Conservation (phyloP, 2,329 filamentous ascomycete genomes). For the Aspergillus calidoustus region DNA sequence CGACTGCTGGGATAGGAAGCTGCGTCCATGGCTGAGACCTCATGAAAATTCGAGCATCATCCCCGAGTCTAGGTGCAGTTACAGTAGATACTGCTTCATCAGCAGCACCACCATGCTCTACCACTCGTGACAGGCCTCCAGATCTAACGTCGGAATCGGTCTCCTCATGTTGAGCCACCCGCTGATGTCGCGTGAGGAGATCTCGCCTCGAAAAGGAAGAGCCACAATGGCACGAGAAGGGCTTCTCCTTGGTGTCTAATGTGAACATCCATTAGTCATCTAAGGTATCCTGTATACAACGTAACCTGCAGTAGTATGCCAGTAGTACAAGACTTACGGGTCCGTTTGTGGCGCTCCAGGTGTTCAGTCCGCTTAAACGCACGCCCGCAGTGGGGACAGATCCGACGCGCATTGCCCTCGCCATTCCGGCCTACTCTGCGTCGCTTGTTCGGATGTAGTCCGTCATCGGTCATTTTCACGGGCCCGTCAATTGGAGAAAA, state of each 20-base stretch:
- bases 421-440: not conserved
- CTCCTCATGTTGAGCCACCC: constrained; percentile 4
- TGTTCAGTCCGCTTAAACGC: constrained; percentile 10
- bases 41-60: not conserved
- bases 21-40: not conserved
- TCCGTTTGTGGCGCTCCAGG: constrained; percentile 11
- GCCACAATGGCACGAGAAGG: constrained; percentile 14
- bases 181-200: constrained; percentile 14
- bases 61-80: not conserved
- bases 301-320: not conserved
- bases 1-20: not conserved
- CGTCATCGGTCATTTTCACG: not conserved
- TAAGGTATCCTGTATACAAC: not conserved
- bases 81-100: not conserved
- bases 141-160: not conserved
- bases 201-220: constrained; percentile 10
- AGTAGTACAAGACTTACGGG: constrained; percentile 3
- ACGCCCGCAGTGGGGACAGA: constrained; percentile 10
- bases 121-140: not conserved
- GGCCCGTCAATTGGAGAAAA: not conserved
- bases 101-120: not conserved
- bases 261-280: not conserved
- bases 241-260: constrained; percentile 17
- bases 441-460: not conserved
- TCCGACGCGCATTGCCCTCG: not conserved